A percentile compares a stretch with the other conserved stretches of the same genome.
These are phyloP conservation scores for Calonectria ilicicola DNA, from an alignment of 2,329 filamentous ascomycete species.

Conservation along the genomic window DNA sequence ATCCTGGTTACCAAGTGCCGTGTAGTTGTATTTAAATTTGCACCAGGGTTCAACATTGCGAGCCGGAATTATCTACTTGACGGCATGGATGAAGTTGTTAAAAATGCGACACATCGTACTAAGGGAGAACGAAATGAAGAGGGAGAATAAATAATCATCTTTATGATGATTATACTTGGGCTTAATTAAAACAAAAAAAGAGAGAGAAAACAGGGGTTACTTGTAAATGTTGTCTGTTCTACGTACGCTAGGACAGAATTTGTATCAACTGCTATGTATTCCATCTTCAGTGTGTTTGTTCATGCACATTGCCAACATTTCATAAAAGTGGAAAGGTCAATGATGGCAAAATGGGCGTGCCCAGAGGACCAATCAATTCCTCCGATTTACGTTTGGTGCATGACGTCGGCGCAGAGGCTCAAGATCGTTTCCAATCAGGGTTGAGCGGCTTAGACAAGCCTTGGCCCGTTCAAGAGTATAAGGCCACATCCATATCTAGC, in stretches of 20 bases:
- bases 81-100: too few species aligned
- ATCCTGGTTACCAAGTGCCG: background rate
- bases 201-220: too few species aligned
- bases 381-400: conserved; percentile 5
- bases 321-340: background rate
- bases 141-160: too few species aligned
- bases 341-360: background rate
- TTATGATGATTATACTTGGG: too few species aligned
- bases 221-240: too few species aligned
- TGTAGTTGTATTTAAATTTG: background rate
- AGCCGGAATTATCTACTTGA: background rate
- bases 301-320: too few species aligned
- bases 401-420: conserved; percentile 5
- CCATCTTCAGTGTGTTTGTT: too few species aligned
- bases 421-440: background rate
- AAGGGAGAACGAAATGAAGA: too few species aligned
- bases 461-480: background rate
- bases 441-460: background rate
- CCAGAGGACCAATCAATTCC: background rate
- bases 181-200: too few species aligned
- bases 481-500: background rate
- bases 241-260: too few species aligned
- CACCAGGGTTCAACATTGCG: background rate
- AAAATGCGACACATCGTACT: too few species aligned
- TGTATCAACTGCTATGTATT: too few species aligned